phyloP scores from a whole-genome alignment of 345 rosid species.

The Rhizophora mangle region DNA sequence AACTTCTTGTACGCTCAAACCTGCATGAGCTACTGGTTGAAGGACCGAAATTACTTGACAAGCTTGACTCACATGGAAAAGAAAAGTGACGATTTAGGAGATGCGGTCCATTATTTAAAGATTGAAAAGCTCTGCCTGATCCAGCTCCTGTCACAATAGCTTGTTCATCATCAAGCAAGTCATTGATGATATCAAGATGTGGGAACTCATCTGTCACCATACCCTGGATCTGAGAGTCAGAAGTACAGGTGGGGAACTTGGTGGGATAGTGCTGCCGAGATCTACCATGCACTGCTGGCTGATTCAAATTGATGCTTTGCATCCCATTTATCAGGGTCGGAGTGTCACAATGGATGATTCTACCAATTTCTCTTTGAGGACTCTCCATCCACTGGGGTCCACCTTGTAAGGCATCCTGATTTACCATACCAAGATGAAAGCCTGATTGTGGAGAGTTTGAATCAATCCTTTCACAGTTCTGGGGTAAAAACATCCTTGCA shows the following conservation, averaged over 20 bases:
- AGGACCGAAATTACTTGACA: conserved; percentile 40
- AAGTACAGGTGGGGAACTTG: conserved; percentile 42
- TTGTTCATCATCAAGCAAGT: conserved; percentile 82
- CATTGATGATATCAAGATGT: conserved; percentile 90
- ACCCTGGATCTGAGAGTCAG: conserved; percentile 53
- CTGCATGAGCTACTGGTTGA: conserved; percentile 42
- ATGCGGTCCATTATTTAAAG: conserved; percentile 37
- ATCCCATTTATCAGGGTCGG: conserved; percentile 31
- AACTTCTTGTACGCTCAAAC: conserved; percentile 58
- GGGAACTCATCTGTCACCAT: conserved; percentile 74
- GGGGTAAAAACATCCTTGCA: conserved; percentile 41
- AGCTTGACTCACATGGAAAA: conserved; percentile 47
- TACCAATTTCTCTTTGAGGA: conserved; percentile 41
- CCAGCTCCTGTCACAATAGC: conserved; percentile 34
- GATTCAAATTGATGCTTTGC: conserved; percentile 34
- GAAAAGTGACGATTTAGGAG: conserved; percentile 47
- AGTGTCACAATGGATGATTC: conserved; percentile 32
- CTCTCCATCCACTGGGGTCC: conserved; percentile 63
- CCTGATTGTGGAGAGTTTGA: conserved; percentile 43
- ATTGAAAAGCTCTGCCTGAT: conserved; percentile 32
- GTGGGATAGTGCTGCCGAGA: conserved; percentile 29
- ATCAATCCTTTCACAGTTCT: conserved; percentile 44
- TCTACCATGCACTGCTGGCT: conserved; percentile 18
- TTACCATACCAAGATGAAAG: conserved; percentile 44
- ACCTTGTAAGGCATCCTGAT: conserved; percentile 45